phyloP scores from a whole-genome alignment of 208 protist genomes.

The Trypanosoma melophagium region DNA sequence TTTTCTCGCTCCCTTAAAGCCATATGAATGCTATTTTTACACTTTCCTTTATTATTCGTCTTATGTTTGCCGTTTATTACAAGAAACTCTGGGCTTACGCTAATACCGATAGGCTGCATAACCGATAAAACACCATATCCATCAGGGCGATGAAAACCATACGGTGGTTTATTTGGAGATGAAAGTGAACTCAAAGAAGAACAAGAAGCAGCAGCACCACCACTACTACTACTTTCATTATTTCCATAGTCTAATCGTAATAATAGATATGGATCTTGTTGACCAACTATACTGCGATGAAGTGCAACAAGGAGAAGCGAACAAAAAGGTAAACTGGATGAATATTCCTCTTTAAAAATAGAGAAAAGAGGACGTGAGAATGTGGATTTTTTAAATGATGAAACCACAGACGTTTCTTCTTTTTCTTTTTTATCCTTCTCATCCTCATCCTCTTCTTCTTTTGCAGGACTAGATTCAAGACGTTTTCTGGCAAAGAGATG shows the following conservation, averaged over 20 bases:
- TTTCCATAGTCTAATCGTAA: constrained; percentile 24
- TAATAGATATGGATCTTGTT: constrained; percentile 61
- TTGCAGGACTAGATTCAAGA: no score
- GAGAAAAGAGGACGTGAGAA: constrained; percentile 21
- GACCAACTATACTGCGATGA: constrained; percentile 61
- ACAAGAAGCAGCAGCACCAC: no score
- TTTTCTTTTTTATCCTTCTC: neutral
- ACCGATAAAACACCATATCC: neutral
- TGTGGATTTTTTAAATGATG: neutral
- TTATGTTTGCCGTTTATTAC: neutral
- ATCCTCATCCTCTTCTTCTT: no score
- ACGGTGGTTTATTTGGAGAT: constrained; percentile 1
- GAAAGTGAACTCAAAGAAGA: neutral
- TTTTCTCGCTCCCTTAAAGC: neutral
- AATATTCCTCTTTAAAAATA: constrained; percentile 43
- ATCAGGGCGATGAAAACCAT: neutral
- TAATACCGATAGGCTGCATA: constrained; percentile 9
- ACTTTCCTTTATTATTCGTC: neutral
- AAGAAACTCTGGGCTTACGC: constrained; percentile 21
- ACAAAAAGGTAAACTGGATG: constrained; percentile 31
- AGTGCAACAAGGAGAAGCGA: constrained; percentile 65
- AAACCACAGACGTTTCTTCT: neutral
- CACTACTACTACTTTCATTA: neutral
- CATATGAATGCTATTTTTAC: neutral
- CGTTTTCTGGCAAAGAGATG: constrained; percentile 25